phyloP scores from a whole-genome alignment of 805 yeast species.

The Kazachstania kunashirensis region DNA sequence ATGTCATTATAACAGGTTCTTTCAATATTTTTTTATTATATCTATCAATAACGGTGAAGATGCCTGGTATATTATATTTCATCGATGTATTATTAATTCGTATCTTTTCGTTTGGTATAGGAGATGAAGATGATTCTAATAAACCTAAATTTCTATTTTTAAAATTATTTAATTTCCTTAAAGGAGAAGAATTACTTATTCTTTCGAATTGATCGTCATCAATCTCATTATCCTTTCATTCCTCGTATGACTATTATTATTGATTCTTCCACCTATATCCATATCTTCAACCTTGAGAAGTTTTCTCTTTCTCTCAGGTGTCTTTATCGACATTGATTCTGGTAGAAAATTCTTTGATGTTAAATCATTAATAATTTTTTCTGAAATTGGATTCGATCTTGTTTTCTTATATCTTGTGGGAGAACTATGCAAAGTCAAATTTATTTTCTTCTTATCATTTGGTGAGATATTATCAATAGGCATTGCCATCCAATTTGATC shows the following conservation, averaged over 20 bases:
- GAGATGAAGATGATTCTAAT: slow-evolving; percentile 11
- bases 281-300: background rate
- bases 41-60: slow-evolving; percentile 5
- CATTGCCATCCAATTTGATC: background rate
- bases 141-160: slow-evolving; percentile 9
- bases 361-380: slow-evolving; percentile 9
- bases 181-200: slow-evolving; percentile 8
- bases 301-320: too few species aligned
- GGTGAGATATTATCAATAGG: slow-evolving; percentile 1
- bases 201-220: slow-evolving; percentile 7
- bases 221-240: background rate
- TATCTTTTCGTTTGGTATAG: background rate
- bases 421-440: background rate
- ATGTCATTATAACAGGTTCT: slow-evolving; percentile 8
- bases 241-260: background rate
- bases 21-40: slow-evolving; percentile 2
- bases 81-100: background rate
- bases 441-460: background rate
- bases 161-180: slow-evolving; percentile 4
- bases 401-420: slow-evolving; percentile 12
- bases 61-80: slow-evolving; percentile 9
- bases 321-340: background rate
- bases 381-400: slow-evolving; percentile 13
- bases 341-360: slow-evolving; percentile 13
- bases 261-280: background rate